These are phyloP conservation scores for Verticillium tricorpus DNA, from an alignment of 2,329 filamentous ascomycete species.

Conservation along the genomic window DNA sequence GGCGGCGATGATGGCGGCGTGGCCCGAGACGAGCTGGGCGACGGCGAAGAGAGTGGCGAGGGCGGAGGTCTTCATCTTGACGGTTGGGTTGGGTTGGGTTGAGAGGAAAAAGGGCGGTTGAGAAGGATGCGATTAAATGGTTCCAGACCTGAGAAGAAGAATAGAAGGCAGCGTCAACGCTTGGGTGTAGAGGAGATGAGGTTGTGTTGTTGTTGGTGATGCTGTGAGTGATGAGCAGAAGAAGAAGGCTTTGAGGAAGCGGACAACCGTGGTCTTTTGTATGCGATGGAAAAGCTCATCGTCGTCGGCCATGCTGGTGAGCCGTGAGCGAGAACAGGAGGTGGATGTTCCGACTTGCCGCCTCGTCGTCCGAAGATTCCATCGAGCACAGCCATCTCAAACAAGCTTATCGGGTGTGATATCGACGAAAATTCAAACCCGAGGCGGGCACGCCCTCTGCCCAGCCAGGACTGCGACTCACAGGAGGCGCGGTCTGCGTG, in stretches of 20 bases:
- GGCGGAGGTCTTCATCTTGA: constrained; percentile 27
- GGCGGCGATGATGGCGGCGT: constrained; percentile 56
- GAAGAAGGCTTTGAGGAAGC: no score
- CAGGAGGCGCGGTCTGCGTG: neutral
- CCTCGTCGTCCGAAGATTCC: neutral
- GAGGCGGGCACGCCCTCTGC: neutral
- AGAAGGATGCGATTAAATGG: constrained; percentile 9
- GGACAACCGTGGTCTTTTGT: neutral
- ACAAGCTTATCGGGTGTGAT: neutral
- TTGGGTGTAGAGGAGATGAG: neutral
- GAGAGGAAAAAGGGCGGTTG: neutral
- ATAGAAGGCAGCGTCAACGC: neutral
- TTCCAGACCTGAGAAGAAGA: neutral
- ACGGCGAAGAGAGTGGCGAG: constrained; percentile 45
- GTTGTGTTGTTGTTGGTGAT: neutral
- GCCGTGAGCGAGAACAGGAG: neutral
- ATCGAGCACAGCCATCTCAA: neutral
- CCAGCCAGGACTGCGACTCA: neutral
- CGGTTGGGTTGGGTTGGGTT: neutral
- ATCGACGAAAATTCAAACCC: neutral
- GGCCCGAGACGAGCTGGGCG: constrained; percentile 52
- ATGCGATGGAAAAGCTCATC: neutral
- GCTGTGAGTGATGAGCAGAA: neutral
- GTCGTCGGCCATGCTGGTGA: neutral
- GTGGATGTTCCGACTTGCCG: neutral